Evolutionary conservation across 805 yeast species (phyloP), one percentile per base, ranked within the genome.

Genomic region (Metschnikowia sp.): DNA sequence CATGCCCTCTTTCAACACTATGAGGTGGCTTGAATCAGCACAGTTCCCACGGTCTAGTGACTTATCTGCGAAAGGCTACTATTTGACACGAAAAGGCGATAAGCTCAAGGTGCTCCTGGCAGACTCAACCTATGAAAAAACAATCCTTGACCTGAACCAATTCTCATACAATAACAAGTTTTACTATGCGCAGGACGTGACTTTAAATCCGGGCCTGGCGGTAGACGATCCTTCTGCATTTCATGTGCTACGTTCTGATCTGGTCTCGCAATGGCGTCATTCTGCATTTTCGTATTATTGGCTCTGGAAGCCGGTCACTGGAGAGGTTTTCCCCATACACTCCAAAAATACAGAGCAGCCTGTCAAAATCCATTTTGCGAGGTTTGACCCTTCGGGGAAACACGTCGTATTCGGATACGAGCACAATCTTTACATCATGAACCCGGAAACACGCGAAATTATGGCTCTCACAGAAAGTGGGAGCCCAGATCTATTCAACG

Each of bases 341-440:
- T 70, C 73, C 1, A 9, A 11, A 40, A 6, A 45, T 40, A 9
- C 32, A 45, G 32, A 44, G 49, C 13, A 39, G 40, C 32, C 33
- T 49, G 15, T 55, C 13, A 68, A 66, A 39, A 57, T 72, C 18
- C 63, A 59, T 36, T 62, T 62, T 49, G 83, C 81, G 0, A 65
- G 74, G 11, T 84, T 86, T 74, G 82, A 90, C 0, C 88, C 89
- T 1, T 62, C 66, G 7, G 80, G 81, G n/a, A 70, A 70, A 11
- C 74, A 72, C 51, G 60, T 86, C 13, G 76, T 84, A 2, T 84
- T 76, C 57, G 82, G 84, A 8, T 74, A 69, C 51, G 69, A 77
- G 7, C 79, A 81, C 57, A 76, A 87, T 53, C 52, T 87, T 2
- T 84, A 68, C 54, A 40, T 83, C 11, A 74, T 77, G 56, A 63